Percentiles rank a stretch among this genome's conserved stretches.
Evolutionary conservation across 306 rosid species (phyloP).

Genomic region (apple (Malus domestica)): ASM211411v1 NC_041797.1:15279501-15280000

Average conservation of each 20-base stretch:
- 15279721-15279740: constrained; percentile 26
- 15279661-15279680: constrained; percentile 67
- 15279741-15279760: too few species aligned
- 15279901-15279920: neutral
- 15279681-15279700: constrained; percentile 20
- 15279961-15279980: neutral
- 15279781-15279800: neutral
- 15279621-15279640: constrained; percentile 31
- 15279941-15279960: neutral
- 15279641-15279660: constrained; percentile 16
- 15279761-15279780: neutral
- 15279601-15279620: constrained; percentile 98
- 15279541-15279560: constrained; percentile 96
- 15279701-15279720: neutral
- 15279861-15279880: neutral
- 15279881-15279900: neutral
- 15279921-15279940: neutral
- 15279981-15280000: too few species aligned
- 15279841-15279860: neutral
- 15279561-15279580: constrained; percentile 97
- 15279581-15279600: constrained; percentile 91
- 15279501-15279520: constrained; percentile 55
- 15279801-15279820: neutral
- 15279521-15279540: constrained; percentile 92
- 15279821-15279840: neutral